phyloP scores from a whole-genome alignment of 2,329 filamentous ascomycete species.

The Orbilia javanica region DNA sequence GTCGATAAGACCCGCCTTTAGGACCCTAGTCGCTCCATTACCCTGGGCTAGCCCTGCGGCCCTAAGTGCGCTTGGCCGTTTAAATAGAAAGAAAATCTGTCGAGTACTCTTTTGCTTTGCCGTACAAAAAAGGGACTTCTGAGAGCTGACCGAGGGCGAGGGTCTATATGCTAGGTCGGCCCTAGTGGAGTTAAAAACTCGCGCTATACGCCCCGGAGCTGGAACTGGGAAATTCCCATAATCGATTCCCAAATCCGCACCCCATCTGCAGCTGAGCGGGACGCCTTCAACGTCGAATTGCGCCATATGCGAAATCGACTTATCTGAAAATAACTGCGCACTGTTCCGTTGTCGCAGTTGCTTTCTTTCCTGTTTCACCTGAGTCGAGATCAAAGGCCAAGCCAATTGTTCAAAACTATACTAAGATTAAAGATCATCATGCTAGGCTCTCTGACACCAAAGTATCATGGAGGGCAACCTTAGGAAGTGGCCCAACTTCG shows the following conservation, averaged over 20 bases:
- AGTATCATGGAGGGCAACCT: conserved; percentile 17
- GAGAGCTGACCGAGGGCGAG: conserved; percentile 31
- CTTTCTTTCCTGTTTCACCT: conserved; percentile 27
- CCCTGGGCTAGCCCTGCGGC: conserved; percentile 57
- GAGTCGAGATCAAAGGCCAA: conserved; percentile 27
- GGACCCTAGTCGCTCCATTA: conserved; percentile 54
- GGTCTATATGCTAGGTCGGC: conserved; percentile 34
- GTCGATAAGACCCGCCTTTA: conserved; percentile 56
- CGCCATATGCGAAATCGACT: conserved; percentile 53
- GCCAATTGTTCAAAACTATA: conserved; percentile 5
- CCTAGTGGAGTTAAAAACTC: conserved; percentile 35
- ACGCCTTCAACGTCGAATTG: conserved; percentile 43
- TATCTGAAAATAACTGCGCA: conserved; percentile 59
- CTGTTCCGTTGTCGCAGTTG: conserved; percentile 53
- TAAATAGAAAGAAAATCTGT: conserved; percentile 39
- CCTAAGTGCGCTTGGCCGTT: conserved; percentile 52
- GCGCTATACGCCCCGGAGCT: conserved; percentile 24
- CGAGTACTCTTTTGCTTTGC: conserved; percentile 28
- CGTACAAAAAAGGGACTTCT: conserved; percentile 26
- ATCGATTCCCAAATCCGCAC: conserved; percentile 42
- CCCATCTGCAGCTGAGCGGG: conserved; percentile 49
- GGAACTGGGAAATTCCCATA: conserved; percentile 43
- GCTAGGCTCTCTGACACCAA: conserved; percentile 1
- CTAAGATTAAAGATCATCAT: conserved; percentile 16
- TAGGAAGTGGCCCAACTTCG: conserved; percentile 29